Conservation (phyloP, 345 rosid genomes). For the Populus pruinosa region DNA sequence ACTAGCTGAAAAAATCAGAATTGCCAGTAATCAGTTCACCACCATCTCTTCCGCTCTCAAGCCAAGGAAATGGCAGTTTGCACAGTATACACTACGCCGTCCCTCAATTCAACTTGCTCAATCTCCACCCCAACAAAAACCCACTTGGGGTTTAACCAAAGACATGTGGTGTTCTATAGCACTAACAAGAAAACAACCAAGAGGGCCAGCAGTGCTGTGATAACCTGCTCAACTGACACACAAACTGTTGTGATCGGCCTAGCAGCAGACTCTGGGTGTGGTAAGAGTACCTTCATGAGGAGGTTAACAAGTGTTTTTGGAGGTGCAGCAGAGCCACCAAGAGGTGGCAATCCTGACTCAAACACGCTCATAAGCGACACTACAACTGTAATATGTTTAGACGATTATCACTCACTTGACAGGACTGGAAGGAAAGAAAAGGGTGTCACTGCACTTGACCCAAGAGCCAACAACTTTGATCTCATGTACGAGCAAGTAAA, state of each 20-base stretch:
- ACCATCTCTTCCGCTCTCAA: neutral
- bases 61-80: slow-evolving; percentile 58
- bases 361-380: slow-evolving; percentile 89
- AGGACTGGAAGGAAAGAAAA: slow-evolving; percentile 84
- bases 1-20: neutral
- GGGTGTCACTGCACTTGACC: slow-evolving; percentile 93
- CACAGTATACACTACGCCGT: slow-evolving; percentile 65
- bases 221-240: slow-evolving; percentile 56
- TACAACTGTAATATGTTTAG: slow-evolving; percentile 88
- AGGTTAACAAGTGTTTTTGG: slow-evolving; percentile 90
- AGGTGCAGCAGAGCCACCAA: slow-evolving; percentile 91
- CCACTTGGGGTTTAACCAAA: slow-evolving; percentile 44
- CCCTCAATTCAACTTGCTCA: slow-evolving; percentile 64
- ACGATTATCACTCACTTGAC: slow-evolving; percentile 89
- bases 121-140: slow-evolving; percentile 48
- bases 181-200: slow-evolving; percentile 22
- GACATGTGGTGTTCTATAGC: slow-evolving; percentile 48
- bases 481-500: slow-evolving; percentile 96
- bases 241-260: slow-evolving; percentile 83
- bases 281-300: slow-evolving; percentile 90
- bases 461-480: slow-evolving; percentile 83
- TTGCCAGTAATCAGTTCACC: neutral
- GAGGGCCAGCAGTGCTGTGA: slow-evolving; percentile 26
- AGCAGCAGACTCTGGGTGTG: slow-evolving; percentile 94
- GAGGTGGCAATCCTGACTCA: slow-evolving; percentile 94